These are phyloP conservation scores for Cercospora citrullina DNA, from an alignment of 2,329 filamentous ascomycete species.

Conservation along the genomic window DNA sequence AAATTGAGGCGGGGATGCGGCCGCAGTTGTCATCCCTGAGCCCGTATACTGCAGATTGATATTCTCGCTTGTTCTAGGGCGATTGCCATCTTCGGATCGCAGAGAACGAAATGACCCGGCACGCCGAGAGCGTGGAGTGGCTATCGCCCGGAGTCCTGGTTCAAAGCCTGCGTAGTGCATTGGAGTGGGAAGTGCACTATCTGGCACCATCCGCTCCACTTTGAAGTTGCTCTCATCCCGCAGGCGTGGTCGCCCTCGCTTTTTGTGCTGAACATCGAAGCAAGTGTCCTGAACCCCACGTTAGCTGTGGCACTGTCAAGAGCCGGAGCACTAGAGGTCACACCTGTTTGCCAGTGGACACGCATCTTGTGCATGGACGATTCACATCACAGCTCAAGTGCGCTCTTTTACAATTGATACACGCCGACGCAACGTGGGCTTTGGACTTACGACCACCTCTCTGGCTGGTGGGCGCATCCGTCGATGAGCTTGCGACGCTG, in stretches of 20 bases:
- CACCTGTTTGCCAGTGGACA: slow-evolving; percentile 71
- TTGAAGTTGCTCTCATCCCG: slow-evolving; percentile 60
- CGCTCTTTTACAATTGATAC: slow-evolving; percentile 81
- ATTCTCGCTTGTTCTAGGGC: slow-evolving; percentile 22
- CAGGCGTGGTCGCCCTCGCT: slow-evolving; percentile 73
- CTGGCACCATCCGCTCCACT: slow-evolving; percentile 26
- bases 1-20: slow-evolving; percentile 22
- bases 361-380: slow-evolving; percentile 74
- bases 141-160: slow-evolving; percentile 27
- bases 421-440: slow-evolving; percentile 80
- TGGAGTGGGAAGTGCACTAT: slow-evolving; percentile 15
- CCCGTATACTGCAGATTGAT: slow-evolving; percentile 24
- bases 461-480: slow-evolving; percentile 4
- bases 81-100: slow-evolving; percentile 36
- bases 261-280: slow-evolving; percentile 83
- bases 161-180: slow-evolving; percentile 27
- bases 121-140: slow-evolving; percentile 32
- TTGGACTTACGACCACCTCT: slow-evolving; percentile 36
- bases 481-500: slow-evolving; percentile 7
- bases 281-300: slow-evolving; percentile 63
- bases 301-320: not conserved
- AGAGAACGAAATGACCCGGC: slow-evolving; percentile 39
- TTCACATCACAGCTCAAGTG: slow-evolving; percentile 70
- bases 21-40: slow-evolving; percentile 21
- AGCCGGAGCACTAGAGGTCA: slow-evolving; percentile 27